phyloP scores from a whole-genome alignment of 345 rosid genomes.

The Bruguiera gymnorhiza region DNA sequence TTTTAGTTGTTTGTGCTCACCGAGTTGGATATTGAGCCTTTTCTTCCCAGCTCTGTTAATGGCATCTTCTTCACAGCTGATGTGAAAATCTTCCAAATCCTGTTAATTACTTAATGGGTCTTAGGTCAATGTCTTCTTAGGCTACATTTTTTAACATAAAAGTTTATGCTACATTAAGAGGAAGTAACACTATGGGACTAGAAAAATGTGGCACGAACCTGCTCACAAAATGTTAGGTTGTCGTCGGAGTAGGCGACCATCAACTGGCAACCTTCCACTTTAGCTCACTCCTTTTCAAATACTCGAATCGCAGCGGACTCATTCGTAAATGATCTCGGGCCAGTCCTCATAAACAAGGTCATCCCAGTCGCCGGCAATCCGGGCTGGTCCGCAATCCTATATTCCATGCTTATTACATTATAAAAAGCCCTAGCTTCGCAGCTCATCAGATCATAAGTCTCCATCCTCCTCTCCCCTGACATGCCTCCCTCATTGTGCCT shows the following conservation, averaged over 20 bases:
- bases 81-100: too few relatives aligned
- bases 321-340: slow-evolving; percentile 66
- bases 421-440: slow-evolving; percentile 53
- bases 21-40: too few relatives aligned
- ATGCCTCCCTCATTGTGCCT: slow-evolving; percentile 79
- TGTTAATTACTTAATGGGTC: too few relatives aligned
- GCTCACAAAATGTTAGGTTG: slow-evolving; percentile 66
- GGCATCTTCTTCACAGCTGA: too few relatives aligned
- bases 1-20: too few relatives aligned
- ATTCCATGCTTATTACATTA: slow-evolving; percentile 37
- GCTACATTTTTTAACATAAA: too few relatives aligned
- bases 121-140: too few relatives aligned
- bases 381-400: background rate
- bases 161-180: too few relatives aligned
- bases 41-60: too few relatives aligned
- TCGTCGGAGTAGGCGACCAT: slow-evolving; percentile 52
- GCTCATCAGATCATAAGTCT: slow-evolving; percentile 57
- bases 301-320: slow-evolving; percentile 44
- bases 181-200: background rate
- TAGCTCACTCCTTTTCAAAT: slow-evolving; percentile 51
- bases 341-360: slow-evolving; percentile 68
- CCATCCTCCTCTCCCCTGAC: slow-evolving; percentile 61
- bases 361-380: slow-evolving; percentile 37
- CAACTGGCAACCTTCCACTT: slow-evolving; percentile 52
- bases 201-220: slow-evolving; percentile 29